Evolutionary conservation across 2,329 filamentous ascomycete species (phyloP).

Genomic region (Penicillium sp.): DNA sequence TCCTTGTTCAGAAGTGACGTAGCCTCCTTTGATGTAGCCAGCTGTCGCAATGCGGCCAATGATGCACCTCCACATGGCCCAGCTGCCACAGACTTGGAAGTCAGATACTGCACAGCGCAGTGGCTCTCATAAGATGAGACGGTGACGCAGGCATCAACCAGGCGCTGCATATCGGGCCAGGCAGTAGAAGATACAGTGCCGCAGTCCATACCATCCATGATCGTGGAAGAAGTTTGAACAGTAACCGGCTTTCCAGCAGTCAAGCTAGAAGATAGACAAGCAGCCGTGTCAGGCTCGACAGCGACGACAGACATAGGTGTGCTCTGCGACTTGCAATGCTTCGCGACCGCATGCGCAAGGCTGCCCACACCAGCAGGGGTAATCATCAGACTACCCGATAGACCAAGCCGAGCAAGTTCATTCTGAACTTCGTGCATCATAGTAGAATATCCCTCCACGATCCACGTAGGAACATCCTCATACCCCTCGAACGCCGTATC

Average conservation of each 20-base stretch:
- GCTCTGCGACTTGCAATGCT: conserved; percentile 58
- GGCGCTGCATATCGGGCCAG: conserved; percentile 59
- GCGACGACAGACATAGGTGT: conserved; percentile 53
- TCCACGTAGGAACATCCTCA: conserved; percentile 67
- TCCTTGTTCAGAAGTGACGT: conserved; percentile 38
- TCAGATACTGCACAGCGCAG: conserved; percentile 56
- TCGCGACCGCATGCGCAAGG: conserved; percentile 67
- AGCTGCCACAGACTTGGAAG: conserved; percentile 47
- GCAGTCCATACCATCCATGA: conserved; percentile 74
- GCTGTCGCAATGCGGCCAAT: conserved; percentile 54
- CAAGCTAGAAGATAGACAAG: conserved; percentile 54
- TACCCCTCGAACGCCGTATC: conserved; percentile 69
- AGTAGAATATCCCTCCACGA: conserved; percentile 74
- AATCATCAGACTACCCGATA: conserved; percentile 54
- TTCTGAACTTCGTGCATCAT: conserved; percentile 68
- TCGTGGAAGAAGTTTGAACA: conserved; percentile 60
- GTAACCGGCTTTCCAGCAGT: conserved; percentile 49
- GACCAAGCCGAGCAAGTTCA: conserved; percentile 52
- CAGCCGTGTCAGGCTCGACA: conserved; percentile 68
- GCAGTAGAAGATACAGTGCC: conserved; percentile 66
- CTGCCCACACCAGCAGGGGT: conserved; percentile 72
- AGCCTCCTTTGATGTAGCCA: conserved; percentile 37
- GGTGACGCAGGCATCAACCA: conserved; percentile 61
- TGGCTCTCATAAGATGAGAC: conserved; percentile 66
- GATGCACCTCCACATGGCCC: conserved; percentile 65